A percentile compares a stretch with the other conserved stretches of the same genome.
phyloP scores from a whole-genome alignment of 257 asterid genomes.

The Petrea volubilis region DNA sequence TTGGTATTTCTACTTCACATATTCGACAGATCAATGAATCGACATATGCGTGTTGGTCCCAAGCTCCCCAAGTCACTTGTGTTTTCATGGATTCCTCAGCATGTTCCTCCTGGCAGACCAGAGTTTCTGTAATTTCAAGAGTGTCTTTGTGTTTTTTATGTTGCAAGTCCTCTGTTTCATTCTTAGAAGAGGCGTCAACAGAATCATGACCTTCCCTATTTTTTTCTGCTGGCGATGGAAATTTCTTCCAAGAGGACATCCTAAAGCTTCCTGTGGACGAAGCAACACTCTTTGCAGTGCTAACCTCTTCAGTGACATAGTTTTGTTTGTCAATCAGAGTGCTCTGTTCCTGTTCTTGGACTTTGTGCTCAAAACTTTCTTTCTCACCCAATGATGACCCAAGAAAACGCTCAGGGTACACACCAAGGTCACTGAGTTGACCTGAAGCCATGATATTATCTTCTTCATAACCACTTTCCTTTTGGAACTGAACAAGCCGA shows the following conservation, averaged over 20 bases:
- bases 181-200: slow-evolving; percentile 48
- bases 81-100: slow-evolving; percentile 52
- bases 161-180: slow-evolving; percentile 39
- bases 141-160: slow-evolving; percentile 40
- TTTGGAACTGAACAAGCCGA: slow-evolving; percentile 89
- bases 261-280: slow-evolving; percentile 74
- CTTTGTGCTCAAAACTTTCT: slow-evolving; percentile 39
- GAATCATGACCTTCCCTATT: slow-evolving; percentile 49
- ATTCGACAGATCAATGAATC: slow-evolving; percentile 92
- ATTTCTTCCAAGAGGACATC: slow-evolving; percentile 98
- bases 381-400: slow-evolving; percentile 31
- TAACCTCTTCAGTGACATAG: slow-evolving; percentile 59
- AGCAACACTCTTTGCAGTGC: slow-evolving; percentile 68
- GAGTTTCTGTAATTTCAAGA: slow-evolving; percentile 44
- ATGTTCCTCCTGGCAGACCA: slow-evolving; percentile 41
- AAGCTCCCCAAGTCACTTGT: slow-evolving; percentile 62
- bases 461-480: slow-evolving; percentile 91
- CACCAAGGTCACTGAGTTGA: slow-evolving; percentile 87
- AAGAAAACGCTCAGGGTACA: slow-evolving; percentile 58
- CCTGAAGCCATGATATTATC: slow-evolving; percentile 61
- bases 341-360: slow-evolving; percentile 39
- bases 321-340: slow-evolving; percentile 35
- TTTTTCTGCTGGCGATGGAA: slow-evolving; percentile 77
- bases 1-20: slow-evolving; percentile 98
- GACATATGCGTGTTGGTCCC: slow-evolving; percentile 87